Evolutionary conservation across 2,329 filamentous ascomycete genomes (phyloP).

Genomic region (Diaporthe nobilis): DNA sequence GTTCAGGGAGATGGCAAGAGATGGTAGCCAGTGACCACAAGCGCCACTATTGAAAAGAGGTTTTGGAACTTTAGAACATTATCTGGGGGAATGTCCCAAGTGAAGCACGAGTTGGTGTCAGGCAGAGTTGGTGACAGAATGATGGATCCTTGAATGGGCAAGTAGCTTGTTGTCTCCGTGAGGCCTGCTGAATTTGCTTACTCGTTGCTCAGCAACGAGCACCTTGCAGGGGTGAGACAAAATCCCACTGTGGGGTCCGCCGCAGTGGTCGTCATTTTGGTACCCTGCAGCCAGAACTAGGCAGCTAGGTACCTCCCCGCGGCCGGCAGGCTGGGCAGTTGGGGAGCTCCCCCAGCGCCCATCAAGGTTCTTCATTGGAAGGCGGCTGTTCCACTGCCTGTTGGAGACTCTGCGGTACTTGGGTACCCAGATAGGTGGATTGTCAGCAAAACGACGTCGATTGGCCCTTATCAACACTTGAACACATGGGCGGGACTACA

Average conservation of each 20-base stretch:
- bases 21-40: slow-evolving; percentile 31
- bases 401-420: background rate
- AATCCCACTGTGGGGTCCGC: slow-evolving; percentile 7
- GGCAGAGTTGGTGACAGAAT: slow-evolving; percentile 34
- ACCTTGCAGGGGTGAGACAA: background rate
- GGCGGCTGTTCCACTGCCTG: background rate
- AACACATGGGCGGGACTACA: slow-evolving; percentile 3
- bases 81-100: slow-evolving; percentile 9
- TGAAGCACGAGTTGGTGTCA: slow-evolving; percentile 20
- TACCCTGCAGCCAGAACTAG: slow-evolving; percentile 2
- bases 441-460: slow-evolving; percentile 15
- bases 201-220: slow-evolving; percentile 39
- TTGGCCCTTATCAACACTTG: slow-evolving; percentile 5
- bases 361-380: background rate
- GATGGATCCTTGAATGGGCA: slow-evolving; percentile 17
- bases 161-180: slow-evolving; percentile 37
- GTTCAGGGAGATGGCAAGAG: slow-evolving; percentile 19
- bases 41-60: background rate
- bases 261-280: background rate
- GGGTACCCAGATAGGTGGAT: background rate
- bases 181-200: slow-evolving; percentile 29
- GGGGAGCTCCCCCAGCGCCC: background rate
- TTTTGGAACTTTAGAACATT: slow-evolving; percentile 17
- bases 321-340: background rate
- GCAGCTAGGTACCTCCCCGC: background rate